Evolutionary conservation across 208 protist species (phyloP).

Genomic region (Balamuthia mandrillaris): DNA sequence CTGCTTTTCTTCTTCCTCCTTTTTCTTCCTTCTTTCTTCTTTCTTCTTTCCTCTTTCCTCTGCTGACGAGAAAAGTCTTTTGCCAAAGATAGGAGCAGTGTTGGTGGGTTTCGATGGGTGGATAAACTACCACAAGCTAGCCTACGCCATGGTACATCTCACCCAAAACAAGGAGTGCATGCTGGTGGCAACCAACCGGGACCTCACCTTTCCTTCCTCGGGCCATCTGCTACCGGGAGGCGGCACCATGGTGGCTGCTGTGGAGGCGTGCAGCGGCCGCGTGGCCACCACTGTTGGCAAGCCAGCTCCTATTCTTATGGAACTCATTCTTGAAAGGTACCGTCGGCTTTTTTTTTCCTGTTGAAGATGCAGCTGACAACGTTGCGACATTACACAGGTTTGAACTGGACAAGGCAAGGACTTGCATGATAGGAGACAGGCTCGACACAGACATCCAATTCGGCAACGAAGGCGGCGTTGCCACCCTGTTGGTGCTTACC

Average conservation of each 20-base stretch:
- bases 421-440: constrained; percentile 72
- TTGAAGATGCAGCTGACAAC: too few relatives aligned
- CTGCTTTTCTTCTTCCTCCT: too few relatives aligned
- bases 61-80: too few relatives aligned
- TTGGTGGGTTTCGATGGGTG: constrained; percentile 45
- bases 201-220: constrained; percentile 41
- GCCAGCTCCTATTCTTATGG: constrained; percentile 50
- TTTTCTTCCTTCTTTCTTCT: too few relatives aligned
- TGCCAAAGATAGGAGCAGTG: neutral
- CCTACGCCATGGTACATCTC: constrained; percentile 39
- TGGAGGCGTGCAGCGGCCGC: constrained; percentile 35
- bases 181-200: constrained; percentile 59
- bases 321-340: constrained; percentile 58
- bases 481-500: constrained; percentile 65
- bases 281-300: constrained; percentile 66
- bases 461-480: constrained; percentile 58
- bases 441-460: constrained; percentile 78
- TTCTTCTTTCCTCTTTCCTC: too few relatives aligned
- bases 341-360: too few relatives aligned
- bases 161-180: neutral
- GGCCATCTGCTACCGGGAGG: neutral
- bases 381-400: too few relatives aligned
- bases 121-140: constrained; percentile 52
- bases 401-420: too few relatives aligned
- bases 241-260: constrained; percentile 43